phyloP scores from a whole-genome alignment of 1,139 yeast species.

The Lodderomyces theae region DNA sequence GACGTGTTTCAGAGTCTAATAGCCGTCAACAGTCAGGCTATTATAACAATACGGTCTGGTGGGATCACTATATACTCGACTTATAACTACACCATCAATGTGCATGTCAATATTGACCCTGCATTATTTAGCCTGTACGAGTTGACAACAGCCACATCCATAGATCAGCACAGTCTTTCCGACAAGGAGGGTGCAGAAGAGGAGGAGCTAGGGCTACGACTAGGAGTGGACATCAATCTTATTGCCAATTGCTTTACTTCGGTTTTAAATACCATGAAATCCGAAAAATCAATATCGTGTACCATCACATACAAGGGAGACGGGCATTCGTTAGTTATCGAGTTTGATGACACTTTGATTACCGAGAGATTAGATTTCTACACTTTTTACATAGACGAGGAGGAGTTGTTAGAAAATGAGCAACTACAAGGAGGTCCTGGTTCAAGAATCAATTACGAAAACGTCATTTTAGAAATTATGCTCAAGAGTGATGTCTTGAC shows the following conservation, averaged over 20 bases:
- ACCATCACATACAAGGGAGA: conserved; percentile 46
- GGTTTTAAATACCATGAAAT: conserved; percentile 17
- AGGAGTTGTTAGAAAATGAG: conserved; percentile 22
- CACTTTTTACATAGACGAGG: conserved; percentile 46
- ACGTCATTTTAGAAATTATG: conserved; percentile 60
- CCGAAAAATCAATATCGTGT: conserved; percentile 25
- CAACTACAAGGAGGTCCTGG: not conserved
- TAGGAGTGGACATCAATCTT: conserved; percentile 39
- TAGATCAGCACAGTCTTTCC: conserved; percentile 11
- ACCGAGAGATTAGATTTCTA: conserved; percentile 70
- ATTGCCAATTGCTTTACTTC: conserved; percentile 36
- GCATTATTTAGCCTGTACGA: conserved; percentile 34
- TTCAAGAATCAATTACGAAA: conserved; percentile 42
- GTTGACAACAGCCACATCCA: conserved; percentile 15
- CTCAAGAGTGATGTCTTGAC: conserved; percentile 63
- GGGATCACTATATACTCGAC: conserved; percentile 39
- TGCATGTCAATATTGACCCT: conserved; percentile 35
- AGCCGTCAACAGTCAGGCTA: conserved; percentile 33
- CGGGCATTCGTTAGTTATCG: conserved; percentile 65
- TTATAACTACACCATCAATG: conserved; percentile 38
- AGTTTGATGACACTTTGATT: conserved; percentile 68
- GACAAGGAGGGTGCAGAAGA: conserved; percentile 10
- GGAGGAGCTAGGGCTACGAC: conserved; percentile 22
- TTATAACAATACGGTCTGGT: conserved; percentile 30
- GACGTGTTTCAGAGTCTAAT: conserved; percentile 37